Evolutionary conservation across 192 early-diverging fungal genomes (phyloP), one percentile per base, ranked within the genome.

Genomic region (Glomus cerebriforme): DNA sequence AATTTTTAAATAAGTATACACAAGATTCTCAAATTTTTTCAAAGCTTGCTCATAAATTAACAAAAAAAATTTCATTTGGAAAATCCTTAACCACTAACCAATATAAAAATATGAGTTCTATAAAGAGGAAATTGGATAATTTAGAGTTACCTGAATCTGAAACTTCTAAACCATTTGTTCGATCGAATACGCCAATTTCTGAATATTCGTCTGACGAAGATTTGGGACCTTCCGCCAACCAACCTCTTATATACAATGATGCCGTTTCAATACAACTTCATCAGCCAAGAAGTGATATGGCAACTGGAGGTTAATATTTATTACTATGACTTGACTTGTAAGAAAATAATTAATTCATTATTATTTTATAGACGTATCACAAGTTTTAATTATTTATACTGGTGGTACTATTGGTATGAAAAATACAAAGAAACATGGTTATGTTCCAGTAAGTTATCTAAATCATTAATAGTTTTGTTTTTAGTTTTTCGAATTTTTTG

Each of bases 321-420:
- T 32, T 62, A 5, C 17, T 7, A 31, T 65, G 10, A 13, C 9
- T 24, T 62, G 9, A 24, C 2, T 22, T 62, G 59, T 62, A 0
- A 43, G 4, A 43, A 62, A 2, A 7, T 12, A 4, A 12, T 26
- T 17, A 4, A 32, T 37, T 37, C 27, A 73, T 29, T 15, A 73
- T 73, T 3, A 34, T 73, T 9, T 34, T 62, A 34, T 74, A 91
- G 93, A 92, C 79, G 86, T 95, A 22, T 95, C 93, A 13, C 83
- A 92, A 43, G 95, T 97, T 2, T 84, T 98, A 29, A 82, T 98
- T 13, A 93, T 97, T 39, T 99, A 98, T 85, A 98, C 97, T 3
- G 98, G 98, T 77, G 97, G 96, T 19, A 97, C 95, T 0, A 95
- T 96, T 80, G 95, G 95, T 24, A 97, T 97, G 96, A 92, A 91